These are phyloP conservation scores for Zygoascus sp. DNA, from an alignment of 1,139 yeast genomes.

Conservation along the genomic window DNA sequence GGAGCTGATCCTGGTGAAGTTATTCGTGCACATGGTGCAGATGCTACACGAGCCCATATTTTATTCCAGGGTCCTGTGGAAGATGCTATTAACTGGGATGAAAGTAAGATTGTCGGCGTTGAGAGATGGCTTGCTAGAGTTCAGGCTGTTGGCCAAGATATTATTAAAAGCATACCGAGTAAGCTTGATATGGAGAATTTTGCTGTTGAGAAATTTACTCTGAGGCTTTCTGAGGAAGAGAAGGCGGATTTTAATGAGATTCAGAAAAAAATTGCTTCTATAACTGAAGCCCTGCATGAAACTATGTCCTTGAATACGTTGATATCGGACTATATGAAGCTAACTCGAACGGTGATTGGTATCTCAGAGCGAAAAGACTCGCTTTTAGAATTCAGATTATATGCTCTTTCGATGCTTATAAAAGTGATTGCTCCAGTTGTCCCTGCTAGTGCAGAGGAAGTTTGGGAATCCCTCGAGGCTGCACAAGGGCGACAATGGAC, in stretches of 20 bases:
- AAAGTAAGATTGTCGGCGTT: conserved; percentile 75
- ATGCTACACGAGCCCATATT: conserved; percentile 89
- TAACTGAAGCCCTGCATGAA: conserved; percentile 56
- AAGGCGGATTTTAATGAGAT: conserved; percentile 53
- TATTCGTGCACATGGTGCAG: conserved; percentile 81
- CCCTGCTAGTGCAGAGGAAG: conserved; percentile 80
- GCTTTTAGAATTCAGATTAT: conserved; percentile 36
- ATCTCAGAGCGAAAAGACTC: conserved; percentile 25
- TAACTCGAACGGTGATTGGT: conserved; percentile 52
- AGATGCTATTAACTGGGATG: conserved; percentile 87
- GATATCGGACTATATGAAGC: conserved; percentile 84
- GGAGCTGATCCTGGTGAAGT: conserved; percentile 88
- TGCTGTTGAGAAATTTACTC: neutral
- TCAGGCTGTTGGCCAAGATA: conserved; percentile 30
- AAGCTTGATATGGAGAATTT: conserved; percentile 2
- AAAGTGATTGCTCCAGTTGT: conserved; percentile 66
- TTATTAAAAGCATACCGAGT: conserved; percentile 14
- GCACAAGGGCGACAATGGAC: conserved; percentile 39
- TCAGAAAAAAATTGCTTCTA: conserved; percentile 46
- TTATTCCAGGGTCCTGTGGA: conserved; percentile 88
- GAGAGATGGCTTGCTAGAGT: conserved; percentile 80
- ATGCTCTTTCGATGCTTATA: conserved; percentile 51
- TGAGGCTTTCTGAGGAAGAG: conserved; percentile 43
- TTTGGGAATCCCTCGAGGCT: conserved; percentile 54
- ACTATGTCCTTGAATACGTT: conserved; percentile 74